Percentiles rank a stretch among this genome's conserved stretches.
Evolutionary conservation across 2,329 filamentous ascomycete genomes (phyloP).

Genomic region (Fusarium denticulatum): DNA sequence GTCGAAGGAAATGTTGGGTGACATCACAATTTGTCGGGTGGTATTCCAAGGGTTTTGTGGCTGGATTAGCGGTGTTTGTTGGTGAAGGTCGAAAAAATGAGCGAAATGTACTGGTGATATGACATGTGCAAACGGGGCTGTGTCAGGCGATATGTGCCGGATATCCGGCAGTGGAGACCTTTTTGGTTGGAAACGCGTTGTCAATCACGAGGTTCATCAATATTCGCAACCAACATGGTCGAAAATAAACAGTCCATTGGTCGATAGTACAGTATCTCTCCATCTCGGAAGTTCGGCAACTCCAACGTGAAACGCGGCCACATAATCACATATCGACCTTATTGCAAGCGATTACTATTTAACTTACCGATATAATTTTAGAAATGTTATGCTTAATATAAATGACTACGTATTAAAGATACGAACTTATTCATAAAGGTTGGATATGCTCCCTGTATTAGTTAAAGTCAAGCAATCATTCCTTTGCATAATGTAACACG

Average conservation of each 20-base stretch:
- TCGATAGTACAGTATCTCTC: not conserved
- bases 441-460: too few relatives aligned
- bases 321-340: not conserved
- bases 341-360: not conserved
- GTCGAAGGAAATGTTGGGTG: not conserved
- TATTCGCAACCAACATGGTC: not conserved
- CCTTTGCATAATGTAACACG: too few relatives aligned
- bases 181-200: not conserved
- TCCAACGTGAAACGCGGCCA: not conserved
- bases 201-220: not conserved
- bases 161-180: not conserved
- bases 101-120: not conserved
- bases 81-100: not conserved
- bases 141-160: not conserved
- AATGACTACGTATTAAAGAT: fast-evolving
- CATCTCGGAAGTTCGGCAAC: not conserved
- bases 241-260: not conserved
- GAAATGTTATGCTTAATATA: fast-evolving
- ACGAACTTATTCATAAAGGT: fast-evolving
- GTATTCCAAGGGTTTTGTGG: not conserved
- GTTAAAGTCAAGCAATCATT: not conserved
- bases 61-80: not conserved
- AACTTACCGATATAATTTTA: too few relatives aligned
- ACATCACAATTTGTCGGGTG: not conserved
- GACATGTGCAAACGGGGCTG: not conserved